Conservation (phyloP, 2,329 filamentous ascomycete species). For the Pezicula carpinea region DNA sequence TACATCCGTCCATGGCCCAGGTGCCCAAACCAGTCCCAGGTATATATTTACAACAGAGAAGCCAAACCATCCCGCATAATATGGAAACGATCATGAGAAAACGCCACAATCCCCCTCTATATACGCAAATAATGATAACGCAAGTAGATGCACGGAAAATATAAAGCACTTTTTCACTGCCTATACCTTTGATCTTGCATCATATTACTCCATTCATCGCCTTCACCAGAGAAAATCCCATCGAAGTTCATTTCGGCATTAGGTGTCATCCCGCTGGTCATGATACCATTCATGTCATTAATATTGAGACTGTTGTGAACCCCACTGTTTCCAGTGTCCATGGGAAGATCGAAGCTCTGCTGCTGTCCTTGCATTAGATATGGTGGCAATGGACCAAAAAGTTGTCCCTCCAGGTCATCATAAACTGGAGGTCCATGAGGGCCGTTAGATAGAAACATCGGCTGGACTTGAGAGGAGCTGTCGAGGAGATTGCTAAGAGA, state of each 20-base stretch:
- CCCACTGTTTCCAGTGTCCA: conserved; percentile 7
- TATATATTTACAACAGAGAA: no score
- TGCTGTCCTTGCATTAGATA: conserved; percentile 46
- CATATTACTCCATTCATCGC: conserved; percentile 20
- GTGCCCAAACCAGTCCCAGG: no score
- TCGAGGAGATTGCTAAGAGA: conserved; percentile 7
- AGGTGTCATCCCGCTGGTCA: conserved; percentile 12
- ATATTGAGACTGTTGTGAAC: conserved; percentile 9
- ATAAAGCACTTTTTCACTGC: not conserved
- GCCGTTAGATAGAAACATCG: conserved; percentile 25
- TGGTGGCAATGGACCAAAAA: conserved; percentile 65
- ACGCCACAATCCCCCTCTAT: not conserved
- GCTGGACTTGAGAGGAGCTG: conserved; percentile 6
- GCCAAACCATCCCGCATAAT: no score
- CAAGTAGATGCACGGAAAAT: not conserved
- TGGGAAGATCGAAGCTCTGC: conserved; percentile 17
- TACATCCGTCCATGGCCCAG: no score
- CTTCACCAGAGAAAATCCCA: conserved; percentile 20
- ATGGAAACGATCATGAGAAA: not conserved
- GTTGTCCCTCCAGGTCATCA: conserved; percentile 68
- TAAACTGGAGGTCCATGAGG: conserved; percentile 18
- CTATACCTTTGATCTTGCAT: conserved; percentile 15
- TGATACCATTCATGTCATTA: conserved; percentile 16
- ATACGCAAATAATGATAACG: not conserved
- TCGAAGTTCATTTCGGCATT: conserved; percentile 22